Percentiles rank a stretch among this genome's conserved stretches.
Evolutionary conservation across 129 eudicot genomes (phyloP).

Genomic region (Helichrysum umbraculigerum): DNA sequence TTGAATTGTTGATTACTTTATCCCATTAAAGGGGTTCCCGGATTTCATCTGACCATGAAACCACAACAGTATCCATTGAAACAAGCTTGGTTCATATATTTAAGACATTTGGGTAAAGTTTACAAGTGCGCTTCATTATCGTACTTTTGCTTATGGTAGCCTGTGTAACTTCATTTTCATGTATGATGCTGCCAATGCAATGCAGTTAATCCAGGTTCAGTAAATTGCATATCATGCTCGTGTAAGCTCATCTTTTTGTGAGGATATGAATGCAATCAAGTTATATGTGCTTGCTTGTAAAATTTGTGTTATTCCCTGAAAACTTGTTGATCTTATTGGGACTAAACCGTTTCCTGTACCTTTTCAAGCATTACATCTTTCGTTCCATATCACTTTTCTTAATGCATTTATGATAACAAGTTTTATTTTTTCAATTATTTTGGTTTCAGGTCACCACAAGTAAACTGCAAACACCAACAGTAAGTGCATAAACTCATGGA

Average conservation of each 20-base stretch:
- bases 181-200: no score
- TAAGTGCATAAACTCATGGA: conserved; percentile 4
- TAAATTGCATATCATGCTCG: background rate
- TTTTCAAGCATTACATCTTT: background rate
- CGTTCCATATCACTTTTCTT: background rate
- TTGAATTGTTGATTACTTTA: no score
- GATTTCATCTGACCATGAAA: no score
- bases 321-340: background rate
- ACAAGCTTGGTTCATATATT: no score
- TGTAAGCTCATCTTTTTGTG: background rate
- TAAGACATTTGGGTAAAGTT: no score
- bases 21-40: no score
- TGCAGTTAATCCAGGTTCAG: background rate
- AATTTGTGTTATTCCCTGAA: background rate
- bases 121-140: no score
- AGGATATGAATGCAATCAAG: background rate
- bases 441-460: conserved; percentile 21
- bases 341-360: background rate
- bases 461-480: conserved; percentile 1
- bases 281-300: background rate
- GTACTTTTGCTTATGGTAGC: no score
- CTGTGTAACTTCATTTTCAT: no score
- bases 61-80: no score
- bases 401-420: conserved; percentile 3
- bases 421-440: background rate